Evolutionary conservation across 208 protist genomes (phyloP).

Genomic region (Leishmania mexicana): DNA sequence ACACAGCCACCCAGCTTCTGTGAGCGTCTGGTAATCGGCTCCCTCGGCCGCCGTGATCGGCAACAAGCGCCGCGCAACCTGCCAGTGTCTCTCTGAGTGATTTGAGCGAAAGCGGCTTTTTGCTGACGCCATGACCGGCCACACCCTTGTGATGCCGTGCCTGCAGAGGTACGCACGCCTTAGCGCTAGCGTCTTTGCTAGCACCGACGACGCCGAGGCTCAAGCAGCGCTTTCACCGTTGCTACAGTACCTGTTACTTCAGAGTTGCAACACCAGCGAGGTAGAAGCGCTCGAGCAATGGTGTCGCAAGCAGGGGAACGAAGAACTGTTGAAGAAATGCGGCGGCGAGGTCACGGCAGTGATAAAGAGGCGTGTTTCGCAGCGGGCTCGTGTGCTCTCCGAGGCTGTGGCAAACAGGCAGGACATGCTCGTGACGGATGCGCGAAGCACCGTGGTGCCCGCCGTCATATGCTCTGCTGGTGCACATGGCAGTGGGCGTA

Average conservation of each 20-base stretch:
- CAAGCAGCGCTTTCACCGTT: background rate
- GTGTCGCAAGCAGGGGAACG: constrained; percentile 1
- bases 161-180: constrained; percentile 13
- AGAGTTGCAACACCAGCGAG: constrained; percentile 24
- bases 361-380: constrained; percentile 3
- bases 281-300: constrained; percentile 23
- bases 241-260: constrained; percentile 9
- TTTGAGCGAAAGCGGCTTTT: background rate
- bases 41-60: background rate
- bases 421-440: background rate
- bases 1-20: background rate
- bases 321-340: background rate
- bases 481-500: background rate
- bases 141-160: background rate
- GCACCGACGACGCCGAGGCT: background rate
- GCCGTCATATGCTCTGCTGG: background rate
- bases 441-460: background rate
- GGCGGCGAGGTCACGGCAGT: constrained; percentile 3
- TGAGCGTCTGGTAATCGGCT: background rate
- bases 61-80: background rate
- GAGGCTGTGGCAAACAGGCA: constrained; percentile 4
- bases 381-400: constrained; percentile 3
- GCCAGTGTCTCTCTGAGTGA: background rate
- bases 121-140: background rate
- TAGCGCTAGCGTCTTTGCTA: background rate